Evolutionary conservation across 2,329 filamentous ascomycete species (phyloP), one percentile per base, ranked within the genome.

Genomic region (Emydomyces testavorans): DNA sequence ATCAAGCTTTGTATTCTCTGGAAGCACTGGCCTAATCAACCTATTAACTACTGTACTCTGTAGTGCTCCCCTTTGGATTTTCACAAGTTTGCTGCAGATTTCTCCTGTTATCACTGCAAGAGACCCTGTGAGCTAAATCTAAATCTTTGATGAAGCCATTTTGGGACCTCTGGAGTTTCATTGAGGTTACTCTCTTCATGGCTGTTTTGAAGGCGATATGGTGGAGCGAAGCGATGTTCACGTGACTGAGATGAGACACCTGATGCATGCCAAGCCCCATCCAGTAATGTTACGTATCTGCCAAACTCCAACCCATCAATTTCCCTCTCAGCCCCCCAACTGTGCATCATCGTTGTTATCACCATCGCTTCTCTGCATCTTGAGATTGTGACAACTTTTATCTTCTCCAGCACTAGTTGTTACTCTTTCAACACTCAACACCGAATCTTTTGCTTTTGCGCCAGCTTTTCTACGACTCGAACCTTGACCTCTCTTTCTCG

Each of bases 191-290:
- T 16, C 7, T 18, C 38, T 41, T 41, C 24, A 41, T n/a, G 23
- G 24, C 23, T 23, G 38, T 41, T 41, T 41, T 24, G 20, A 18
- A 20, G 2, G 23, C 28, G 24, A 28, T 4, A 15, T 29, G 3
- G 32, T 31, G 29, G n/a, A n/a, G 29, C 11, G 10, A 31, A 31
- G 29, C 11, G 29, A 31, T 10, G 29, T 31, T n/a, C 48, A 50
- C 36, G 48, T 50, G 48, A 34, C 26, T n/a, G 11, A 23, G 29
- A 29, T 41, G 35, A 35, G 35, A 40, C 16, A 18, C n/a, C n/a
- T n/a, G n/a, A 28, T 29, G 20, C n/a, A 23, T 26, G 48, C 48
- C 48, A 49, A 49, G 48, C 43, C 43, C 35, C 43, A 23, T 46
- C 32, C 43, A 28, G 35, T 37, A 46, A 46, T 43, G 39, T 42